Evolutionary conservation across 148 eudicot genomes (phyloP), one percentile per base, ranked within the genome.

Genomic region (Rhododendron williamsianum): DNA sequence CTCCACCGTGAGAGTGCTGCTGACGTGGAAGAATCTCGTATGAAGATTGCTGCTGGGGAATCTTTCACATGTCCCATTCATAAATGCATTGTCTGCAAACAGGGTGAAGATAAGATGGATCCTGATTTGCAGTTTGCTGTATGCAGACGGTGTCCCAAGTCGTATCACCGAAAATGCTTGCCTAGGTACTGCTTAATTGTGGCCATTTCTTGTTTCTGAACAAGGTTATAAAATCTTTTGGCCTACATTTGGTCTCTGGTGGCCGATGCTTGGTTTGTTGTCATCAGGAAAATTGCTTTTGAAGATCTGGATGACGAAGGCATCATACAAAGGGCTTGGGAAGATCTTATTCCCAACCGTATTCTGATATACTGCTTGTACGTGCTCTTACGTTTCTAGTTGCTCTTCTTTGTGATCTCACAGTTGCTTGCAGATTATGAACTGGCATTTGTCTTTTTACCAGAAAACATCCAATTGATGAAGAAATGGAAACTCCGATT

Each of bases 111-210:
- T 86, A 90, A 91, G 82, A 69, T 76, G 30, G 89, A 85, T 81
- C 78, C 85, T 84, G 91, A 90, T 13, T 69, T 93, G 90, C 96
- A 93, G 82, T 94, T 97, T 93, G 98, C 98, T 80, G 89, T 94
- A 41, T 97, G 99, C 81, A 92, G 99, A 85, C 99, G 99, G 41
- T 97, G 99, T 86, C 99, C 99, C 63, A 94, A 78, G 86, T 90
- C 98, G 56, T 97, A 94, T 89, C 99, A 97, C 86, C 91, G 89
- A 83, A 95, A 94, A 90, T 97, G 99, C 85, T 89, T 97, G 89
- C 99, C 99, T 52, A 92, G 93, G 99, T 97, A 91, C 81, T 69
- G 2, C 76, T 18, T 52, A 35, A 25, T 7, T 23, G 81, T 41
- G 15, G 52, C 46, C 30, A 78, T 30, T 49, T 63, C 1, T 49